These are phyloP conservation scores for Bjerkandera adusta DNA, from an alignment of 1,284 basidiomycete genomes.

Conservation along the genomic window DNA sequence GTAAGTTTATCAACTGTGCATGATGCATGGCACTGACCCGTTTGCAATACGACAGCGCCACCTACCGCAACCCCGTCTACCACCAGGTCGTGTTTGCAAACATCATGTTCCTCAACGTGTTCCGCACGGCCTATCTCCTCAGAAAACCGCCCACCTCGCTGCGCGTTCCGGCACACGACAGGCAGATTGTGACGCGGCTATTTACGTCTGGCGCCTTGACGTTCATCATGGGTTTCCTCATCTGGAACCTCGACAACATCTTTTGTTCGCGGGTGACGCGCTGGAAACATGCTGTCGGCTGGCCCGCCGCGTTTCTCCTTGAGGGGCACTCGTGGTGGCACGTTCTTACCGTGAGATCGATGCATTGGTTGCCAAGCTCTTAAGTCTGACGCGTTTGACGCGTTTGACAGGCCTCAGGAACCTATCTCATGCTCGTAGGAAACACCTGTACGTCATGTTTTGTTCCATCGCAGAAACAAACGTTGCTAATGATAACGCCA, in stretches of 20 bases:
- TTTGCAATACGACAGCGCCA: conserved; percentile 34
- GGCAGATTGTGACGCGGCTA: conserved; percentile 37
- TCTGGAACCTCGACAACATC: conserved; percentile 74
- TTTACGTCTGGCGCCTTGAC: conserved; percentile 46
- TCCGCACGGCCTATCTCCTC: conserved; percentile 50
- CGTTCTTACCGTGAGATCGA: conserved; percentile 50
- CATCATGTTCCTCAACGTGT: conserved; percentile 43
- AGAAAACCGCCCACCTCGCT: conserved; percentile 38
- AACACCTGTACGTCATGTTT: conserved; percentile 49
- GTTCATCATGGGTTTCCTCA: conserved; percentile 57
- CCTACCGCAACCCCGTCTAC: conserved; percentile 64
- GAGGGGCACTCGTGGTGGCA: conserved; percentile 80
- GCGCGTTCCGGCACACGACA: conserved; percentile 43
- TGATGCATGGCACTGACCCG: not conserved
- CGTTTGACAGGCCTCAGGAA: conserved; percentile 46
- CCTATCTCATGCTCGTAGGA: conserved; percentile 59
- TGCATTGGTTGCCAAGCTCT: not conserved
- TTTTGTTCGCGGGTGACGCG: conserved; percentile 54
- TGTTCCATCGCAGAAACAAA: conserved; percentile 1
- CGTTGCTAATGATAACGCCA: conserved; percentile 1
- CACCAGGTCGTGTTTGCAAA: conserved; percentile 62
- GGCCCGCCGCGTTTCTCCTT: conserved; percentile 63
- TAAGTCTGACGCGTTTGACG: not conserved
- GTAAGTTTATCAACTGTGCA: conserved; percentile 37
- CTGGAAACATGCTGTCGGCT: conserved; percentile 54